Evolutionary conservation across 129 eudicot species (phyloP).

Genomic region (Helianthus tuberosus): DNA sequence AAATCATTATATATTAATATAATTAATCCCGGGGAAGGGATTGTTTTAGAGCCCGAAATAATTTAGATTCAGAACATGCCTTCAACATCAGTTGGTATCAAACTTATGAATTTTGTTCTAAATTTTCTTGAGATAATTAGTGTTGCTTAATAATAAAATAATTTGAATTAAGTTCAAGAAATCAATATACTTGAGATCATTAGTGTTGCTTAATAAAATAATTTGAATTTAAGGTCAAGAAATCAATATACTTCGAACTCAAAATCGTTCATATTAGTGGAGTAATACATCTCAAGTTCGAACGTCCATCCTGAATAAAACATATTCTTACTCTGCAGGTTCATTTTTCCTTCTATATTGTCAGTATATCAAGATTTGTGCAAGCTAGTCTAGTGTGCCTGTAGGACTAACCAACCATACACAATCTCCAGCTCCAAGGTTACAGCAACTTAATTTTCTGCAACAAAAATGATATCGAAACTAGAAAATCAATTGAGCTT

Average conservation of each 20-base stretch:
- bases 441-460: constrained; percentile 9
- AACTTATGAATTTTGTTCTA: neutral
- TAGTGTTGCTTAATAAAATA: neutral
- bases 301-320: neutral
- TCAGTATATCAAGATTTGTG: neutral
- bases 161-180: too few species aligned
- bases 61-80: neutral
- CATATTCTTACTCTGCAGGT: neutral
- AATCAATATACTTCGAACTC: neutral
- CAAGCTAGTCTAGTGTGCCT: neutral
- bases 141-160: too few species aligned
- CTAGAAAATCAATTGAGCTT: neutral
- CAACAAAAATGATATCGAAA: neutral
- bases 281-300: neutral
- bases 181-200: neutral
- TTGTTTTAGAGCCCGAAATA: too few species aligned
- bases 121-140: too few species aligned
- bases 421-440: neutral
- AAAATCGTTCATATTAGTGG: neutral
- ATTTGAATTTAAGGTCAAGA: neutral
- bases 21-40: too few species aligned
- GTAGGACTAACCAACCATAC: constrained; percentile 8
- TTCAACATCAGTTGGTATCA: neutral
- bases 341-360: neutral
- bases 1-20: too few species aligned